A percentile compares a stretch with the other conserved stretches of the same genome.
Conservation (phyloP, 805 yeast species). For the Yarrowia sp. region DNA sequence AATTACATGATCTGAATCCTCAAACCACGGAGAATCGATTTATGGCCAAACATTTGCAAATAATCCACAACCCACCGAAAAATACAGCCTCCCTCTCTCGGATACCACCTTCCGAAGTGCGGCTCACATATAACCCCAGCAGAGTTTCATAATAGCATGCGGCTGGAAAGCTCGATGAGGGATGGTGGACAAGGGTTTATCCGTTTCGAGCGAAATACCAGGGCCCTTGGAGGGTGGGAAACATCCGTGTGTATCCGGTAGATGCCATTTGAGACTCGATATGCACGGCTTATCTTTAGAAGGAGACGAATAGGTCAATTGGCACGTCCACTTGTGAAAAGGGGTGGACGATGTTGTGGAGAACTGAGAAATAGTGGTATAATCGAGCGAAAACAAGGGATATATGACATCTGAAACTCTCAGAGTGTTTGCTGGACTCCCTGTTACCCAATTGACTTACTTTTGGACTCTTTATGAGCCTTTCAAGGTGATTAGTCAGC, state of each 20-base stretch:
- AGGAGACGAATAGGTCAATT: not conserved
- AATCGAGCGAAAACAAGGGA: too few species aligned
- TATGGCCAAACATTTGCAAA: too few species aligned
- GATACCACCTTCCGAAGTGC: constrained; percentile 1
- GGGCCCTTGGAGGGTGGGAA: not conserved
- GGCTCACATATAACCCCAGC: not conserved
- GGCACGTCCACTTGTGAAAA: constrained; percentile 5
- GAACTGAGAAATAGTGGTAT: too few species aligned
- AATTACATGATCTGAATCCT: not conserved
- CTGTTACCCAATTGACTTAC: too few species aligned
- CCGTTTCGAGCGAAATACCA: not conserved
- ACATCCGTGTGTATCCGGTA: constrained; percentile 28
- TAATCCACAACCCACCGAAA: too few species aligned
- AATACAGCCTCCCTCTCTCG: too few species aligned
- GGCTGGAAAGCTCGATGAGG: not conserved
- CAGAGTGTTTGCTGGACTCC: too few species aligned
- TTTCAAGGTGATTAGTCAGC: too few species aligned
- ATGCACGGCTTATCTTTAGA: not conserved
- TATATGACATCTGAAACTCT: too few species aligned
- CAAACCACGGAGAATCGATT: not conserved
- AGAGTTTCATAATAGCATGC: constrained; percentile 1
- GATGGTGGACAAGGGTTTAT: not conserved
- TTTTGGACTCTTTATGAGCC: too few species aligned
- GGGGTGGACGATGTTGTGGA: not conserved
- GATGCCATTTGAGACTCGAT: not conserved